Evolutionary conservation across 331 rosid species (phyloP), one percentile per base, ranked within the genome.

Genomic region (Quercus phellos): DNA sequence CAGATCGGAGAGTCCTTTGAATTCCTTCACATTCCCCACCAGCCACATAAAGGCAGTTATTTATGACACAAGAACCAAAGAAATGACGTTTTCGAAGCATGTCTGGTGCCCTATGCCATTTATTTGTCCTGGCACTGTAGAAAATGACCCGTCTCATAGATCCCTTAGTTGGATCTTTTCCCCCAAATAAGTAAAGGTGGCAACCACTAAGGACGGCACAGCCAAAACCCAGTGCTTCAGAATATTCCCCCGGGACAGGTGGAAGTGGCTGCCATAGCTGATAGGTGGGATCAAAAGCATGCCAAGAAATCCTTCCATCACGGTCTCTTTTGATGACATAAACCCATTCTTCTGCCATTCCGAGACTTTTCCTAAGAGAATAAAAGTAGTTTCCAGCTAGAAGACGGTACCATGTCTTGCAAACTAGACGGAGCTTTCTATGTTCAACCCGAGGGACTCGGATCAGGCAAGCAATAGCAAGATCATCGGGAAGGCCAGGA

Each of bases 181-280:
- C 99, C 32, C 99, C 99, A 83, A 95, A 95, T 61, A 95, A 83
- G 91, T 95, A 95, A 6, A 95, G 89, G 83, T 90, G 97, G 82
- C 98, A 95, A 78, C 99, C 97, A 18, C 98, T 95, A 51, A 95
- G 98, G 63, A 95, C 99, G 5, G 98, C 99, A 78, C 97, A 93
- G 75, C 99, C 99, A 79, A 95, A 95, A 76, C 99, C 99, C 74
- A 95, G 85, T 0, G 98, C 99, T 78, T 88, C 97, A 63, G 99
- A 93, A 81, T 95, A 95, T 85, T 95, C 99, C 32, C 78, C 89
- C 12, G 99, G 99, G 75, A 95, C 94, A 0, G 99, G 98, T 5
- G 99, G 99, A 70, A 95, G 97, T 30, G 98, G 92, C 82, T 93
- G 99, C 99, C 99, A 95, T n/a, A 95, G 88, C 86, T 95, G 99